Base-by-base conservation (phyloP, 2,329 filamentous ascomycete genomes). In the Chaetomiaceae sp. region DNA sequence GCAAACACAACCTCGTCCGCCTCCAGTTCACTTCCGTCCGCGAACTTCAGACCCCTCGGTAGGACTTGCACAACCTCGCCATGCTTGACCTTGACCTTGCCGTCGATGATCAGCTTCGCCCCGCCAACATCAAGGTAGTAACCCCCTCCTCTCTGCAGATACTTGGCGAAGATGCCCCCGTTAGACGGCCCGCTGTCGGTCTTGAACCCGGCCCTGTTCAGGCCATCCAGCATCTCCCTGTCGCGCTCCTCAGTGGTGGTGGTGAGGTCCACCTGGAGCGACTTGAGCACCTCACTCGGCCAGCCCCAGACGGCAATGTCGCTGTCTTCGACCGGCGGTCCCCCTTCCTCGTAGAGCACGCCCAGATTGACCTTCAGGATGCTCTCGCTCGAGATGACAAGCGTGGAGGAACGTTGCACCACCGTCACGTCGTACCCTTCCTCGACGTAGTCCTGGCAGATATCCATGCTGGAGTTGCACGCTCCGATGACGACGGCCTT, bases 111-210 rank as follows among this genome's bases (percentile, higher is more conserved):
- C 22, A 87, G 73, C 61, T 80, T 68, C 0, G 79, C 80, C 0
- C 78, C 80, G 0, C 85, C 85, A 1, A 87, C 83, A 56, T 88
- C 82, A 57, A 88, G 84, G 67, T 88, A 88, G 64, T 87, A 88
- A 0, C 85, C 84, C 0, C 85, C 85, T 1, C 83, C 83, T 2
- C 81, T 76, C 59, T 84, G 81, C 57, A 84, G 75, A 62, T 86
- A 87, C 65, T 86, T 85, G 48, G 79, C 67, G 53, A 81, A 74
- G 3, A 87, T 71, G 0, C 84, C 84, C 0, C 76, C 71, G 1
- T 72, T 76, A 49, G 83, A 75, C 0, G 80, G 77, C 0, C 84
- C 84, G 1, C 64, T 68, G 59, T 87, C 83, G 1, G 82, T 66
- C 49, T 76, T 75, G 73, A 88, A 88, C 0, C 85, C 85, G 0